These are phyloP conservation scores for Trifolium subterraneum DNA, from an alignment of 306 rosid genomes.

Conservation along the genomic window DNA sequence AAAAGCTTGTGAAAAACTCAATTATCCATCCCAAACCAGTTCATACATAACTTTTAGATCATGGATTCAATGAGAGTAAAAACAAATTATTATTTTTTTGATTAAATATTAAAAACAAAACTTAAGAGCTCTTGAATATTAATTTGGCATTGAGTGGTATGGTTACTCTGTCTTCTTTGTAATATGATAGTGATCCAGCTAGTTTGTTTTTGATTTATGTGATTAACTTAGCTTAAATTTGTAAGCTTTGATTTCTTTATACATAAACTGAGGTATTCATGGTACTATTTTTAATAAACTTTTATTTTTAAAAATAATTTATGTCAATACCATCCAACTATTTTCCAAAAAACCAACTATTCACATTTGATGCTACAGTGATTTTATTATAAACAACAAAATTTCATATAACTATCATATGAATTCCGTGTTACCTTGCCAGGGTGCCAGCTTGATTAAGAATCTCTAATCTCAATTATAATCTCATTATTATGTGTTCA, in stretches of 20 bases:
- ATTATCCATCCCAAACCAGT: no score
- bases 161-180: not conserved
- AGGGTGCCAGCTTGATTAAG: slow-evolving; percentile 35
- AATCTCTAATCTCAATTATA: slow-evolving; percentile 37
- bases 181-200: slow-evolving; percentile 3
- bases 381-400: not conserved
- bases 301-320: not conserved
- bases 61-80: no score
- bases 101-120: no score
- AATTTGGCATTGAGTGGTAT: not conserved
- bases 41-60: no score
- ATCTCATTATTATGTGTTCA: slow-evolving; percentile 35
- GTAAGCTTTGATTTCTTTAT: not conserved
- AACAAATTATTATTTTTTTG: no score
- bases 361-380: slow-evolving; percentile 19
- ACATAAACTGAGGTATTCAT: not conserved
- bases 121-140: not conserved
- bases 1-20: no score
- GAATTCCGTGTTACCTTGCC: slow-evolving; percentile 29
- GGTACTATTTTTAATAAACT: not conserved
- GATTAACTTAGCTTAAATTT: slow-evolving; percentile 1
- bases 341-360: not conserved
- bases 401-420: slow-evolving; percentile 14
- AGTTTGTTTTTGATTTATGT: not conserved
- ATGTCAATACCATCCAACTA: not conserved